Conservation (phyloP, 148 eudicot species). For the Pouteria glomerata region DNA sequence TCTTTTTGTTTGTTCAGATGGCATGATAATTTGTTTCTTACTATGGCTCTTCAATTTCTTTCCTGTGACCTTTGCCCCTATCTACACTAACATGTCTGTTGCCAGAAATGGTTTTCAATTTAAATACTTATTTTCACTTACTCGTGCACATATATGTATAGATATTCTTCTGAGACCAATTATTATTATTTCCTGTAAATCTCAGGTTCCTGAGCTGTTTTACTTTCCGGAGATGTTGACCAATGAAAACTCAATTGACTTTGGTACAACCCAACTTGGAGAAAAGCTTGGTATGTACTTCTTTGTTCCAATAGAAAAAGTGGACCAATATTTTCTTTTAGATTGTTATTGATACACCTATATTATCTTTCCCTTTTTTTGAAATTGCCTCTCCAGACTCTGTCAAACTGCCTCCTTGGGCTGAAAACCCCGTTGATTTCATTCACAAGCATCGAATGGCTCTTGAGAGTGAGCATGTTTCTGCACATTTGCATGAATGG, state of each 20-base stretch:
- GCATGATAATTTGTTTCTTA: not conserved
- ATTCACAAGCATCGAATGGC: constrained; percentile 93
- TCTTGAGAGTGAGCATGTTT: constrained; percentile 97
- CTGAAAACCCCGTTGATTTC: constrained; percentile 81
- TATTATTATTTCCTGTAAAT: not conserved
- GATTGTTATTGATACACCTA: not conserved
- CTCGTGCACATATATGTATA: not conserved
- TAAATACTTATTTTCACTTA: not conserved
- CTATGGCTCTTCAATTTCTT: not conserved
- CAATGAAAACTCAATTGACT: constrained; percentile 82
- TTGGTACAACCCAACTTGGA: constrained; percentile 94
- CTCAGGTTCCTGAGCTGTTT: constrained; percentile 96
- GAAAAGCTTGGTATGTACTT: constrained; percentile 77
- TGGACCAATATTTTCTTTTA: not conserved
- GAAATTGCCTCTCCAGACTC: constrained; percentile 37
- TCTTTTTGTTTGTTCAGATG: not conserved
- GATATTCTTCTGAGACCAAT: not conserved
- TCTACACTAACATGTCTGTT: not conserved
- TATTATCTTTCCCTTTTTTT: not conserved
- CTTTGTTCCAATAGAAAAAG: constrained; percentile 7
- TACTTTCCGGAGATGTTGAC: constrained; percentile 86
- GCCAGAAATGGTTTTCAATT: not conserved
- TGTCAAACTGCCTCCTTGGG: constrained; percentile 95
- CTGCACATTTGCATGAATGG: constrained; percentile 99
- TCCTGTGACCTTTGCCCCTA: not conserved